Percentiles rank a stretch among this genome's conserved stretches.
Evolutionary conservation across 129 eudicot genomes (phyloP).

Genomic region (Helianthus tuberosus): DNA sequence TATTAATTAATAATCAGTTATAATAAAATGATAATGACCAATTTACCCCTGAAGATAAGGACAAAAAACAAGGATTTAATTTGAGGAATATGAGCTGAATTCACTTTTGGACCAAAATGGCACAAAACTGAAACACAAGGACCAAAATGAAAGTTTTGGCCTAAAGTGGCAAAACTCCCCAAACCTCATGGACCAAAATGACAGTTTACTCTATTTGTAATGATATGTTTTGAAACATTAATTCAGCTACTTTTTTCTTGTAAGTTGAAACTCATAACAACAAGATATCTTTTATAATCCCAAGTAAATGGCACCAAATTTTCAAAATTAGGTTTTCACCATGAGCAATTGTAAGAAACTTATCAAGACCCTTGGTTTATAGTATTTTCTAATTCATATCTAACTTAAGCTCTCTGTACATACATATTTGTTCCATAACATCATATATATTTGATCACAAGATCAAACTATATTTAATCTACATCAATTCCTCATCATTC

Average conservation of each 20-base stretch:
- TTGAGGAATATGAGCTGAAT: too few relatives aligned
- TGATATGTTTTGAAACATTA: neutral
- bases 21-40: too few relatives aligned
- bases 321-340: slow-evolving; percentile 20
- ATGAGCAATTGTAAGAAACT: slow-evolving; percentile 11
- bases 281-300: neutral
- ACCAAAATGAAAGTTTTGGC: too few relatives aligned
- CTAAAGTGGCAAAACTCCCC: too few relatives aligned
- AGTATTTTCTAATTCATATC: slow-evolving; percentile 13
- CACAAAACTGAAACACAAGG: too few relatives aligned
- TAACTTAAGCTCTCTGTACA: slow-evolving; percentile 31
- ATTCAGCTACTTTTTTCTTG: too few relatives aligned
- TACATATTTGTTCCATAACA: slow-evolving; percentile 23
- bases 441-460: slow-evolving; percentile 24
- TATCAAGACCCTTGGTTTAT: slow-evolving; percentile 20
- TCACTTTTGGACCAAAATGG: too few relatives aligned
- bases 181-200: too few relatives aligned
- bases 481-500: slow-evolving; percentile 79
- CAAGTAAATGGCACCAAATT: slow-evolving; percentile 23
- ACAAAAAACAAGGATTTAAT: too few relatives aligned
- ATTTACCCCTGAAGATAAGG: too few relatives aligned
- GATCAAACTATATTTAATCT: slow-evolving; percentile 14
- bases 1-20: too few relatives aligned
- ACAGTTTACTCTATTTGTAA: too few relatives aligned
- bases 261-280: neutral